Evolutionary conservation across 352 stramenopile genomes (phyloP).

Genomic region (Phytophthora agathidicida): DNA sequence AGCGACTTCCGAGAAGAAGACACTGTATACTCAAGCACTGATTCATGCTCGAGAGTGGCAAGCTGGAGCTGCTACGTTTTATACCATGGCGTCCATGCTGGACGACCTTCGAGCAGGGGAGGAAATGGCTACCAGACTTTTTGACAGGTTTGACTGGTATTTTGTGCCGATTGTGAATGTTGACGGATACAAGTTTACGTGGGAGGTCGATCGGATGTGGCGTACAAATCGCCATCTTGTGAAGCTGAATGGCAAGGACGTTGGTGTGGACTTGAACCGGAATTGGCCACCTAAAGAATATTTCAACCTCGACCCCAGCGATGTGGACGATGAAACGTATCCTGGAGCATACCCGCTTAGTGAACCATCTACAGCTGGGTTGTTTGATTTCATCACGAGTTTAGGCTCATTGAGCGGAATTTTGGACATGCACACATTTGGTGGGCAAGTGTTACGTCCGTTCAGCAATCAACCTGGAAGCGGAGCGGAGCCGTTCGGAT

Average conservation of each 20-base stretch:
- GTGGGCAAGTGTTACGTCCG: conserved; percentile 61
- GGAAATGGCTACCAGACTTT: conserved; percentile 19
- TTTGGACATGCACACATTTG: conserved; percentile 75
- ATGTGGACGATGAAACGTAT: conserved; percentile 57
- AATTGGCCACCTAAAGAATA: conserved; percentile 71
- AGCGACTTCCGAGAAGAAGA: conserved; percentile 26
- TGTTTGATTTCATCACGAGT: conserved; percentile 63
- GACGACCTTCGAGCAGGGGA: conserved; percentile 42
- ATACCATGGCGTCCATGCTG: conserved; percentile 48
- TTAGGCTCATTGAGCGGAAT: conserved; percentile 51
- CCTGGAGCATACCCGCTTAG: conserved; percentile 63
- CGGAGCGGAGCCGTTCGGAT: conserved; percentile 53
- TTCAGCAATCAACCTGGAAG: conserved; percentile 59
- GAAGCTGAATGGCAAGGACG: conserved; percentile 33
- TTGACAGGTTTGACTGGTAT: conserved; percentile 72
- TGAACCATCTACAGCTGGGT: conserved; percentile 50
- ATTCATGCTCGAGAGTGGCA: conserved; percentile 73
- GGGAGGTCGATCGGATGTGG: conserved; percentile 67
- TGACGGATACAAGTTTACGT: conserved; percentile 81
- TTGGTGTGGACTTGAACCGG: conserved; percentile 77
- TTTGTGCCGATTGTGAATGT: conserved; percentile 84
- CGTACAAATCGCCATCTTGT: conserved; percentile 59
- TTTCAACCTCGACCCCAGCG: conserved; percentile 52
- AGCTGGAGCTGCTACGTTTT: conserved; percentile 49
- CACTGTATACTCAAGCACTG: conserved; percentile 67